Percentiles rank a stretch among this genome's conserved stretches.
These are phyloP conservation scores for Trichophyton verrucosum DNA, from an alignment of 2,329 filamentous ascomycete species.

Conservation along the genomic window DNA sequence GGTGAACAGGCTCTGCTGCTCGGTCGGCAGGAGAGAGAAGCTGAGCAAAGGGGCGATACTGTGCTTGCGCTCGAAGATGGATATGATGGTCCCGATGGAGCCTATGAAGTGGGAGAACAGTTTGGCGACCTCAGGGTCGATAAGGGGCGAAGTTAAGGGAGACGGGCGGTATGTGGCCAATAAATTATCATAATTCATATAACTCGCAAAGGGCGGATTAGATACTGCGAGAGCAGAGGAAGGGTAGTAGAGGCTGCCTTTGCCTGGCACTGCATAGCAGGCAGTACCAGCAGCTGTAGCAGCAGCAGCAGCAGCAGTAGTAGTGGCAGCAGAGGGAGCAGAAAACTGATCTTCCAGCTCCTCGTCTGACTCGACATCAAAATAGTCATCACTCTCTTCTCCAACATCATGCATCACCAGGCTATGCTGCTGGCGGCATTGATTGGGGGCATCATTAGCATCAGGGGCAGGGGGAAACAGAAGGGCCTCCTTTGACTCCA, in stretches of 20 bases:
- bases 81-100: slow-evolving; percentile 73
- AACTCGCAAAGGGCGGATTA: slow-evolving; percentile 32
- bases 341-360: slow-evolving; percentile 33
- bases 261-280: slow-evolving; percentile 33
- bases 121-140: slow-evolving; percentile 64
- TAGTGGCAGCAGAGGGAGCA: neutral
- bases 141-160: slow-evolving; percentile 57
- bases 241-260: slow-evolving; percentile 24
- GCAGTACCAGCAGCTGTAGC: slow-evolving; percentile 11
- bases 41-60: slow-evolving; percentile 55
- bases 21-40: slow-evolving; percentile 51
- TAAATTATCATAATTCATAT: slow-evolving; percentile 36
- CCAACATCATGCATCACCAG: slow-evolving; percentile 20
- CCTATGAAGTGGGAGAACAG: slow-evolving; percentile 89
- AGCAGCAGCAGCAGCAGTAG: neutral
- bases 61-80: slow-evolving; percentile 73
- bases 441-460: neutral
- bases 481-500: neutral
- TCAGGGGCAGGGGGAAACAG: neutral
- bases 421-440: neutral
- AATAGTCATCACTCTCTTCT: slow-evolving; percentile 49
- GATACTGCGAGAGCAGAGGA: slow-evolving; percentile 21
- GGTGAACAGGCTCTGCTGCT: slow-evolving; percentile 49
- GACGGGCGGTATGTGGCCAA: slow-evolving; percentile 57
- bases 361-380: slow-evolving; percentile 50